A percentile compares a stretch with the other conserved stretches of the same genome.
Conservation (phyloP, 2,329 filamentous ascomycete species). For the Fusarium sp. region DNA sequence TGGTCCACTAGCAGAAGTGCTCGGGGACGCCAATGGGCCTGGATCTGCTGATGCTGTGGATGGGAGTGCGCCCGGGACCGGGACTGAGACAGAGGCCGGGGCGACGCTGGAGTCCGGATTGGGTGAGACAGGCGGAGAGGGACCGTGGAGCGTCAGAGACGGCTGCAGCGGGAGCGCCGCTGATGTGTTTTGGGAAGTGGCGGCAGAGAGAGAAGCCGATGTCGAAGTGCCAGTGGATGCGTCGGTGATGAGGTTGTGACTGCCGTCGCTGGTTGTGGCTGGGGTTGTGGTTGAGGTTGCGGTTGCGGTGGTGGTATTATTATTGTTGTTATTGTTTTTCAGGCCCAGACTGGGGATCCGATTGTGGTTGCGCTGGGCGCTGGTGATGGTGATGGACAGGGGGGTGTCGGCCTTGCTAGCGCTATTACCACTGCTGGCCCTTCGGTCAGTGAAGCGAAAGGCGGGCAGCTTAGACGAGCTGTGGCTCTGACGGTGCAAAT, state of each 20-base stretch:
- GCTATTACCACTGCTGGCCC: constrained; percentile 42
- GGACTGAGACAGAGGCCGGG: constrained; percentile 32
- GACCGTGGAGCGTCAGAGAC: constrained; percentile 31
- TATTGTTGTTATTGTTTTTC: constrained; percentile 26
- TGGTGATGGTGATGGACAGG: constrained; percentile 27
- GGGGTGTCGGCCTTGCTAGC: constrained; percentile 28
- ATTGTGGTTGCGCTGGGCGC: constrained; percentile 19
- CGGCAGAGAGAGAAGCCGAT: constrained; percentile 27
- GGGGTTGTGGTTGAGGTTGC: too few relatives aligned
- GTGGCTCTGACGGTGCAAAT: constrained; percentile 63
- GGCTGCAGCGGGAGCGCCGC: constrained; percentile 32
- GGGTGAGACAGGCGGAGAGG: constrained; percentile 41
- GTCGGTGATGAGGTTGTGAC: constrained; percentile 16
- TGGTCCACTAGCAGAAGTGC: constrained; percentile 28
- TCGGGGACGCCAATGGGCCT: constrained; percentile 19
- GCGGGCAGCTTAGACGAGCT: constrained; percentile 66
- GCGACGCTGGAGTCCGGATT: constrained; percentile 38
- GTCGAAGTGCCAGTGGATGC: constrained; percentile 26
- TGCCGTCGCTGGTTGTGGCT: not conserved
- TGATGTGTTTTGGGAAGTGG: constrained; percentile 35
- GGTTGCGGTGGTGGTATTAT: not conserved
- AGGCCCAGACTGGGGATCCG: constrained; percentile 30
- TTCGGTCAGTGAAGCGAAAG: constrained; percentile 64
- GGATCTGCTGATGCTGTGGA: constrained; percentile 21
- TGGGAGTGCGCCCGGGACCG: constrained; percentile 28